Conservation (phyloP, 1,284 basidiomycete genomes). For the Fereydounia khargensis region DNA sequence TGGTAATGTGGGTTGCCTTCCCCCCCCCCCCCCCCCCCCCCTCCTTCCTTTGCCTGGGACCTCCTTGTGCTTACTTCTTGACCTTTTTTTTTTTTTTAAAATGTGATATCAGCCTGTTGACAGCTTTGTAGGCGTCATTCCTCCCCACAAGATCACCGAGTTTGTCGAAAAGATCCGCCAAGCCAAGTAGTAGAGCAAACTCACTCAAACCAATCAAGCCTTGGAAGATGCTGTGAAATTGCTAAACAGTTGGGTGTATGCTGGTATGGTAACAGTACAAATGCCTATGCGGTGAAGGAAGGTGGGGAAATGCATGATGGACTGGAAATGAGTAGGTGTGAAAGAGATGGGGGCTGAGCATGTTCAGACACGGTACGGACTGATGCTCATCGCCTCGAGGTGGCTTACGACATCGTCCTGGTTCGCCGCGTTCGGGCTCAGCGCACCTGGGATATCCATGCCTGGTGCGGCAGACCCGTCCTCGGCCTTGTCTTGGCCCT, state of each 20-base stretch:
- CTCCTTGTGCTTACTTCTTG: too few relatives aligned
- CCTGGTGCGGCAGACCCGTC: not conserved
- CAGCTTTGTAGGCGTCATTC: conserved; percentile 40
- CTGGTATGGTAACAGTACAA: too few relatives aligned
- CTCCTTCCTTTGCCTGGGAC: not conserved
- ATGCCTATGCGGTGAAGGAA: too few relatives aligned
- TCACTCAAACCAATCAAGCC: too few relatives aligned
- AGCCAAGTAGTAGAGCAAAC: too few relatives aligned
- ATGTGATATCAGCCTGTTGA: conserved; percentile 18
- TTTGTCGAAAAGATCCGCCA: conserved; percentile 18
- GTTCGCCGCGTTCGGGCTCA: conserved; percentile 5
- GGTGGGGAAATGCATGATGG: not conserved
- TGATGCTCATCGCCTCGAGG: conserved; percentile 54
- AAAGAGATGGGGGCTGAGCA: not conserved
- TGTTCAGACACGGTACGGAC: conserved; percentile 25
- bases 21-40: too few relatives aligned
- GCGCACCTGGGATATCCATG: conserved; percentile 13
- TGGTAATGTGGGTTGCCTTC: too few relatives aligned
- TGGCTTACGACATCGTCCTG: conserved; percentile 38
- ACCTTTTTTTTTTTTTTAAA: too few relatives aligned
- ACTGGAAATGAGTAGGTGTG: not conserved
- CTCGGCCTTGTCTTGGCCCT: conserved; percentile 5
- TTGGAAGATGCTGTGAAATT: too few relatives aligned
- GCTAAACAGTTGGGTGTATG: too few relatives aligned
- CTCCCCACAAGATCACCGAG: conserved; percentile 34